Evolutionary conservation across 2,329 filamentous ascomycete genomes (phyloP).

Genomic region (Pseudocercospora cruenta): DNA sequence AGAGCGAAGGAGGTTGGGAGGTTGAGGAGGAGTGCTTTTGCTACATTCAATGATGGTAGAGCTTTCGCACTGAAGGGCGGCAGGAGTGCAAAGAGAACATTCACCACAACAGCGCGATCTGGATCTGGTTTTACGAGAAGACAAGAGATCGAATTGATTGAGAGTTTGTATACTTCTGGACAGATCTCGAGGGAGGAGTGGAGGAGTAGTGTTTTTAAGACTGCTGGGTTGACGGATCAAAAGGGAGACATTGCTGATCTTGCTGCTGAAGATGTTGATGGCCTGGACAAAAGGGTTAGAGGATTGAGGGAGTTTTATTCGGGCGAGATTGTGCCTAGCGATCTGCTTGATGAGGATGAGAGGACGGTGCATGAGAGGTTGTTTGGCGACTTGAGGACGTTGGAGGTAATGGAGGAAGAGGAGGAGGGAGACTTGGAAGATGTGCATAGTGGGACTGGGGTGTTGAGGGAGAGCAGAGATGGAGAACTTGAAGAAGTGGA

Average conservation of each 20-base stretch:
- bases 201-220: slow-evolving; percentile 23
- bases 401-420: slow-evolving; percentile 52
- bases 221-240: slow-evolving; percentile 14
- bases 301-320: slow-evolving; percentile 26
- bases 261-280: no score
- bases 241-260: no score
- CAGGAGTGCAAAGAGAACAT: no score
- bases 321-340: slow-evolving; percentile 72
- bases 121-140: slow-evolving; percentile 17
- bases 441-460: slow-evolving; percentile 41
- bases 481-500: slow-evolving; percentile 63
- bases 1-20: slow-evolving; percentile 18
- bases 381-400: slow-evolving; percentile 68
- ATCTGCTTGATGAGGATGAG: slow-evolving; percentile 71
- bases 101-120: no score
- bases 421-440: slow-evolving; percentile 58
- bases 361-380: slow-evolving; percentile 75
- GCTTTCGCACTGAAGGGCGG: no score
- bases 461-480: slow-evolving; percentile 55
- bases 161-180: slow-evolving; percentile 24
- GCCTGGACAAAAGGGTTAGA: slow-evolving; percentile 22
- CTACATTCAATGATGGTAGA: background rate
- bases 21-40: background rate
- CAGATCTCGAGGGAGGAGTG: slow-evolving; percentile 27
- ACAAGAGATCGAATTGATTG: slow-evolving; percentile 25